Base-by-base conservation (phyloP, 768 basidiomycete genomes). In the Flagelloscypha sp. region DNA sequence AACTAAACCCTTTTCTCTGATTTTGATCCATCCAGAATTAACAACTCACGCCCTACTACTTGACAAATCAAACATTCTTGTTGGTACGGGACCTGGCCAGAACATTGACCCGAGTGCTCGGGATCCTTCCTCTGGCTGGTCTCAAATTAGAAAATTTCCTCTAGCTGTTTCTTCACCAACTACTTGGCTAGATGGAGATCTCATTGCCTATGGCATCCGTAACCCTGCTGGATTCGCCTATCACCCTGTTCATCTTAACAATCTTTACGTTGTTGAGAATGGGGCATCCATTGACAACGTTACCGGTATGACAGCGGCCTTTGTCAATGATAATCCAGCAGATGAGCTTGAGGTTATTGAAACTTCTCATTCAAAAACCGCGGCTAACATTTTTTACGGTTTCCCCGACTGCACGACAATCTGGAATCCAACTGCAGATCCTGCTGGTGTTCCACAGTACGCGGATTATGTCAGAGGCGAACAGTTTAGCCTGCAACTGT, bases 261-360 rank as follows among this genome's bases (percentile, higher is more conserved):
- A 44, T 3, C 48, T 68, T 1, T 58, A 56, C 22, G 55, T 62
- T 6, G 58, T 70, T 16, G 66, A 68, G 33, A 70, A 70, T 32
- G 64, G 61, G 7, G 61, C 66, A 3, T 63, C 62, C 12, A 65
- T 68, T 30, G 61, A 65, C 44, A 57, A 60, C 34, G 54, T 58
- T 7, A 58, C 57, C 0, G 59, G 61, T 1, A 41, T 66, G n/a
- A 65, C 65, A 1, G 23, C 53, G 13, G 37, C 52, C 11, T 65
- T 67, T 36, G 62, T 58, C 17, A 69, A 67, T 40, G 65, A 69
- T 48, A 66, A 69, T 37, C 66, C 65, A 0, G 60, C 65, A 0
- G 64, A 67, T 37, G 63, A 67, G 40, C 33, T 65, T 11, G 48
- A 65, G 24, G 37, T 57, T 35, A 53, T 63, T 11, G 29, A 30